Conservation (phyloP, 495 filamentous ascomycete genomes). For the Margaritispora aquatica region DNA sequence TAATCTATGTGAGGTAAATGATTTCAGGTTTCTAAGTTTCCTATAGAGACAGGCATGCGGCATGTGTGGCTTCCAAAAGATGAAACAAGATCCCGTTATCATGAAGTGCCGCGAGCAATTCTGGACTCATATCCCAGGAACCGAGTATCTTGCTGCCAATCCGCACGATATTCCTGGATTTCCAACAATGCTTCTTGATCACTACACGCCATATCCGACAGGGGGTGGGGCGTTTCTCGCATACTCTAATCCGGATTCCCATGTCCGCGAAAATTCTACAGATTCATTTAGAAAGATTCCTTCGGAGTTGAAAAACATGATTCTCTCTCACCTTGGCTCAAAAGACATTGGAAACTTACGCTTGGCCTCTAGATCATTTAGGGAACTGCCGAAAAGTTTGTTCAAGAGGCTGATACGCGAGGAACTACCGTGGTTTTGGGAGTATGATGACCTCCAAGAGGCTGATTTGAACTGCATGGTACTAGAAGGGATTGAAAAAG, state of each 20-base stretch:
- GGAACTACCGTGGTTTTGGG: constrained; percentile 6
- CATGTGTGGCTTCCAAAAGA: not conserved
- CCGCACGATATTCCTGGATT: constrained; percentile 1
- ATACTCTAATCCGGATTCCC: not conserved
- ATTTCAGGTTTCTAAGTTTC: not conserved
- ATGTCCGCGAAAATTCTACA: not conserved
- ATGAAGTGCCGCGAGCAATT: not conserved
- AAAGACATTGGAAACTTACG: constrained; percentile 3
- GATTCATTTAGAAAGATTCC: not conserved
- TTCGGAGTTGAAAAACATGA: not conserved
- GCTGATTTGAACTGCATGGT: not conserved
- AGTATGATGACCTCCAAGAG: not conserved
- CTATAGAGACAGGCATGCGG: not conserved
- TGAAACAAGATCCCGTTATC: not conserved
- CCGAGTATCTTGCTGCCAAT: constrained; percentile 3
- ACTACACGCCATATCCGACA: not conserved
- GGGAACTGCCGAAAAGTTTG: not conserved
- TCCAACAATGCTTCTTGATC: not conserved
- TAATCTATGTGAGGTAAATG: not conserved
- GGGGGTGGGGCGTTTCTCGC: not conserved
- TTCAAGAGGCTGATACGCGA: not conserved
- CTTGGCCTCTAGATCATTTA: not conserved
- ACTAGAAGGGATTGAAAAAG: not conserved
- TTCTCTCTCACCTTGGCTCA: not conserved
- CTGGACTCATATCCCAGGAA: constrained; percentile 1